These are phyloP conservation scores for Dalbergia oliveri DNA, from an alignment of 306 rosid genomes.

Conservation along the genomic window DNA sequence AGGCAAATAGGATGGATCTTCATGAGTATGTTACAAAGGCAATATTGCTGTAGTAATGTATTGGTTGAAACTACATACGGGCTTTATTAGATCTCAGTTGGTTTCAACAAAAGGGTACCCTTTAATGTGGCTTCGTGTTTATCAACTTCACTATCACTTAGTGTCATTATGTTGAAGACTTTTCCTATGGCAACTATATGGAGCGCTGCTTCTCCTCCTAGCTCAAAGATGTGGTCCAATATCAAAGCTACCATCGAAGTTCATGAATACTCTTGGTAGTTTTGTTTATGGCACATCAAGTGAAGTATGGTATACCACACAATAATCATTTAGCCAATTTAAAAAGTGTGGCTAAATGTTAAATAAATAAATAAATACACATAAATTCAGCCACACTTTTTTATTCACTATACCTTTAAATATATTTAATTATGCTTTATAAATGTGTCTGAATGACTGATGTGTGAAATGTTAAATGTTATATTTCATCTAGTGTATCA, in stretches of 20 bases:
- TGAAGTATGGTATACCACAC: no score
- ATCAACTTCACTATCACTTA: conserved; percentile 27
- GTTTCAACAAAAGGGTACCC: background rate
- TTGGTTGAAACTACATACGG: background rate
- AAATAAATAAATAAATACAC: no score
- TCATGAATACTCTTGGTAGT: background rate
- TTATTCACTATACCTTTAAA: no score
- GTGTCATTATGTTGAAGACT: conserved; percentile 36
- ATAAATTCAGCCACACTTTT: no score
- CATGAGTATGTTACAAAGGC: background rate
- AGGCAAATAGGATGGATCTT: background rate
- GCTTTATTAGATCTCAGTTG: conserved; percentile 29
- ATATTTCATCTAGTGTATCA: no score
- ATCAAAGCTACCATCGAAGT: background rate
- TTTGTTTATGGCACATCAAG: no score
- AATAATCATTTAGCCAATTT: no score
- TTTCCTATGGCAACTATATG: conserved; percentile 17
- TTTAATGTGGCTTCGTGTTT: conserved; percentile 27
- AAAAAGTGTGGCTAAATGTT: no score
- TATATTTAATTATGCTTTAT: no score
- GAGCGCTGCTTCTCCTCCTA: background rate
- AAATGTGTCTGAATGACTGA: no score
- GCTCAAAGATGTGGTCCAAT: conserved; percentile 4
- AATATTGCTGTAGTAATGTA: background rate
- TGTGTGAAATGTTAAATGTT: no score